These are phyloP conservation scores for Tricholoma matsutake DNA, from an alignment of 768 basidiomycete species.

Conservation along the genomic window DNA sequence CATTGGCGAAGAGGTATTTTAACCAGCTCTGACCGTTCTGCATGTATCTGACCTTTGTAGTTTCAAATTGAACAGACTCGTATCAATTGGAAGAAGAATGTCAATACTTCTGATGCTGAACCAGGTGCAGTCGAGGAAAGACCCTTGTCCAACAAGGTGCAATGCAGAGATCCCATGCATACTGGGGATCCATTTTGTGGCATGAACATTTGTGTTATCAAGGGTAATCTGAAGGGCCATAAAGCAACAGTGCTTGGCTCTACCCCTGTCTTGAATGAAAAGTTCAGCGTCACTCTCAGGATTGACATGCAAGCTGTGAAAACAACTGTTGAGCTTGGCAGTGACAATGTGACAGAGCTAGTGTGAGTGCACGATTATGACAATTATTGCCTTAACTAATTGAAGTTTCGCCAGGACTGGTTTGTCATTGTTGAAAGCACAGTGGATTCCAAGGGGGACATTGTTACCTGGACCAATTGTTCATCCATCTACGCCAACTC, in stretches of 20 bases:
- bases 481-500: not conserved
- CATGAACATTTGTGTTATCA: not conserved
- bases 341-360: not conserved
- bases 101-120: not conserved
- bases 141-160: not conserved
- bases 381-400: not conserved
- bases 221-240: not conserved
- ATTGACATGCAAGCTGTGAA: not conserved
- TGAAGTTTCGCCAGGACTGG: not conserved
- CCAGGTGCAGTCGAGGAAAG: not conserved
- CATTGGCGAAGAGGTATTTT: not conserved
- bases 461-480: not conserved
- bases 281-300: not conserved
- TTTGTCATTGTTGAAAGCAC: not conserved
- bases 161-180: not conserved
- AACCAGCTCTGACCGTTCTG: not conserved
- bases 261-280: not conserved
- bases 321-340: not conserved
- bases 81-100: not conserved
- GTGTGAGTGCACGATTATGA: not conserved
- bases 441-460: not conserved
- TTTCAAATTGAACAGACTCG: not conserved
- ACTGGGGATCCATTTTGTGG: not conserved
- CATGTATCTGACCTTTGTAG: not conserved
- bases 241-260: not conserved